Conservation (phyloP, 352 stramenopile species). For the Pythium vanterpoolii region DNA sequence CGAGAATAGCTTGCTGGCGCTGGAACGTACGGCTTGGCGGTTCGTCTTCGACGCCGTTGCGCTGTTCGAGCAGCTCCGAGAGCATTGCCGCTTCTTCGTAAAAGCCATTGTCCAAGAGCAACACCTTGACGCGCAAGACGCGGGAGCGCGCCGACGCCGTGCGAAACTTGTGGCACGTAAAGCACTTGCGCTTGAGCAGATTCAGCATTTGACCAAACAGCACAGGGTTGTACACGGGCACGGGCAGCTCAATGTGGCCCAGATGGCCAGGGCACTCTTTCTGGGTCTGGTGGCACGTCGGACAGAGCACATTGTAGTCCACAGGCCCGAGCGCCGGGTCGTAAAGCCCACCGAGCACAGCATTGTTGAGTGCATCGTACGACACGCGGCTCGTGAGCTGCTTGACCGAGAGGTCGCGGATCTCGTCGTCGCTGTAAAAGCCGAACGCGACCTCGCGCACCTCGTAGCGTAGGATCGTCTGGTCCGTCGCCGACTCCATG, state of each 20-base stretch:
- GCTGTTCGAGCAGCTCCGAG: conserved; percentile 79
- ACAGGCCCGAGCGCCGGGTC: conserved; percentile 94
- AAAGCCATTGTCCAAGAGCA: conserved; percentile 89
- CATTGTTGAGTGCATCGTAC: conserved; percentile 94
- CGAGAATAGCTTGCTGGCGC: conserved; percentile 82
- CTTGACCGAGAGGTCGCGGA: conserved; percentile 95
- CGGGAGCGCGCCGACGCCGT: conserved; percentile 68
- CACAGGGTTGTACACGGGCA: conserved; percentile 98
- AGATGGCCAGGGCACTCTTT: conserved; percentile 97
- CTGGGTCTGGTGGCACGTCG: conserved; percentile 95
- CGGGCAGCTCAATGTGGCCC: conserved; percentile 98
- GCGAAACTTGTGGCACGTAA: conserved; percentile 97
- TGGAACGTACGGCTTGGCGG: conserved; percentile 64
- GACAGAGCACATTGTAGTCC: conserved; percentile 89
- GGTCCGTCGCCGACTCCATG: conserved; percentile 87
- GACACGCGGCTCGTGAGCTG: conserved; percentile 94
- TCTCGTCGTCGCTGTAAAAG: conserved; percentile 98
- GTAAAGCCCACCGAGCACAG: conserved; percentile 95
- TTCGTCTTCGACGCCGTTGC: conserved; percentile 85
- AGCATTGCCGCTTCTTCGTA: conserved; percentile 76
- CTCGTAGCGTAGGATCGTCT: conserved; percentile 90
- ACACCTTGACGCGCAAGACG: conserved; percentile 88
- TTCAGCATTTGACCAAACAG: conserved; percentile 95
- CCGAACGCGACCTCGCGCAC: conserved; percentile 91
- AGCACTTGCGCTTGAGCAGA: conserved; percentile 97